A percentile compares a stretch with the other conserved stretches of the same genome.
These are phyloP conservation scores for Pleurotus sapidus DNA, from an alignment of 768 basidiomycete genomes.

Conservation along the genomic window DNA sequence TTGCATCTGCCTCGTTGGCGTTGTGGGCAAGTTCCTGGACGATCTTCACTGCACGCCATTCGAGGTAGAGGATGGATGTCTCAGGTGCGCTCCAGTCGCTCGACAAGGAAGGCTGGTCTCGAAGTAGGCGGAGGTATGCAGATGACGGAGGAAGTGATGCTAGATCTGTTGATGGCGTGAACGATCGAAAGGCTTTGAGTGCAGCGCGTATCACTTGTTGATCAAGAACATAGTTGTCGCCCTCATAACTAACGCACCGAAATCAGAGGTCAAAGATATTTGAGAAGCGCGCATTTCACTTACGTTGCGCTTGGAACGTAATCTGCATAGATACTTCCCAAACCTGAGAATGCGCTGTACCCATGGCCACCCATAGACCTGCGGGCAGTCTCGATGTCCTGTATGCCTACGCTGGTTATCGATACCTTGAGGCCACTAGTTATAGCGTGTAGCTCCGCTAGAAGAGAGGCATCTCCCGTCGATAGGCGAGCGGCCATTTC, in stretches of 20 bases:
- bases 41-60: conserved; percentile 62
- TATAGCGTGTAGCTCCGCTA: conserved; percentile 72
- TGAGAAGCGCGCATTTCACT: conserved; percentile 14
- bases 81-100: conserved; percentile 32
- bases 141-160: conserved; percentile 44
- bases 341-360: conserved; percentile 64
- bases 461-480: conserved; percentile 53
- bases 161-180: conserved; percentile 26
- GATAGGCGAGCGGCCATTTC: conserved; percentile 46
- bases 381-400: conserved; percentile 63
- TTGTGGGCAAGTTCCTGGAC: conserved; percentile 44
- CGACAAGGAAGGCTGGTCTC: conserved; percentile 11
- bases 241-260: conserved; percentile 52
- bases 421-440: conserved; percentile 69
- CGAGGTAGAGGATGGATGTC: conserved; percentile 47
- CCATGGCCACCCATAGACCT: conserved; percentile 79
- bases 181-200: conserved; percentile 49
- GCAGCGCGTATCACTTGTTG: conserved; percentile 73
- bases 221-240: conserved; percentile 77
- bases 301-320: conserved; percentile 65
- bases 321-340: conserved; percentile 64
- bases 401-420: conserved; percentile 46
- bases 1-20: conserved; percentile 44
- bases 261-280: too few species aligned
- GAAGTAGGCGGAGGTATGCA: conserved; percentile 48